Percentiles rank a stretch among this genome's conserved stretches.
Evolutionary conservation across 345 rosid species (phyloP).

Genomic region (Euphorbia pulcherrima): DNA sequence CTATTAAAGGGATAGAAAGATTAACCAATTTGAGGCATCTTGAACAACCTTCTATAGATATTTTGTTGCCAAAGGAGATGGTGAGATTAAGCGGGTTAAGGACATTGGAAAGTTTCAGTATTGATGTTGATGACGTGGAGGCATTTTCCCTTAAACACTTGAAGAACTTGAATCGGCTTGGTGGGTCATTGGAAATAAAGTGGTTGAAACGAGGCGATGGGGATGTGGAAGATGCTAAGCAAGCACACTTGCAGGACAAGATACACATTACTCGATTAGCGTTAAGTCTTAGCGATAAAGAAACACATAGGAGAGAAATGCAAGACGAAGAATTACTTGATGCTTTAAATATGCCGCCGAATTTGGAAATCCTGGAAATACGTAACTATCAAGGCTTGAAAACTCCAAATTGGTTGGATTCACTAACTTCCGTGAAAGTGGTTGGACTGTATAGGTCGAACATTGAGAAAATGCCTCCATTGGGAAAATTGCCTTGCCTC

Average conservation of each 20-base stretch:
- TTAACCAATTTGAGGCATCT: not conserved
- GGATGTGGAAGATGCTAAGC: not conserved
- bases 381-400: not conserved
- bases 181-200: not conserved
- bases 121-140: not conserved
- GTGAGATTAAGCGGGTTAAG: not conserved
- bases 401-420: not conserved
- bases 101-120: not conserved
- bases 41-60: not conserved
- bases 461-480: not conserved
- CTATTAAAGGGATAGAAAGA: not conserved
- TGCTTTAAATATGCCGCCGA: not conserved
- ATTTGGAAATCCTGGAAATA: not conserved
- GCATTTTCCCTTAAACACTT: not conserved
- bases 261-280: not conserved
- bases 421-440: not conserved
- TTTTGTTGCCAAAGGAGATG: not conserved
- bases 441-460: not conserved
- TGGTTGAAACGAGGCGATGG: not conserved
- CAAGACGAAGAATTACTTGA: not conserved
- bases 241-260: not conserved
- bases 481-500: not conserved
- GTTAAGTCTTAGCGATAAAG: not conserved
- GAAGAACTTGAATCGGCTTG: not conserved
- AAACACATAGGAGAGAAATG: too few relatives aligned